Evolutionary conservation across 371 early-diverging fungal species (phyloP).

Genomic region (Syncephalis plumigaleata): DNA sequence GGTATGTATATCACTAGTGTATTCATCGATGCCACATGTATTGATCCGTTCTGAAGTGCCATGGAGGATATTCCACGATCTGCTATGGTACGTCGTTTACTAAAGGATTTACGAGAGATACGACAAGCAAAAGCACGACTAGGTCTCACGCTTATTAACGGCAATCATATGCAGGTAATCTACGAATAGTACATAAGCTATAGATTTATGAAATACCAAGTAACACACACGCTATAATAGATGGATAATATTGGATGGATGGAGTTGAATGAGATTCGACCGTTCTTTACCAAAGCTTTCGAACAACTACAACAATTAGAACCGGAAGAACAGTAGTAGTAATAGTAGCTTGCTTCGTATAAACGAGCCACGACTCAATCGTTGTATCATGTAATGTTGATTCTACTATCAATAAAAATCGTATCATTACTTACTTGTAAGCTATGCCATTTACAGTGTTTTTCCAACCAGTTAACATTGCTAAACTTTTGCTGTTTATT

Average conservation of each 20-base stretch:
- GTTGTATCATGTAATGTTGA: no score
- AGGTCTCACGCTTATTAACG: constrained; percentile 46
- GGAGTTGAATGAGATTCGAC: constrained; percentile 82
- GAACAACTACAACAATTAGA: constrained; percentile 34
- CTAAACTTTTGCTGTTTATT: no score
- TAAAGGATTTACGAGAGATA: constrained; percentile 74
- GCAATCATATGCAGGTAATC: constrained; percentile 43
- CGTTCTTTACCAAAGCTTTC: constrained; percentile 64
- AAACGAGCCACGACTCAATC: no score
- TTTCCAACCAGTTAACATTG: no score
- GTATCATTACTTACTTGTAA: no score
- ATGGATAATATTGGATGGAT: constrained; percentile 66
- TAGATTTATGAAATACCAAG: background rate
- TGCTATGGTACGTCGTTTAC: constrained; percentile 39
- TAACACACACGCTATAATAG: constrained; percentile 11
- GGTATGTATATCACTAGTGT: constrained; percentile 18
- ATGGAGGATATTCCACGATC: constrained; percentile 62
- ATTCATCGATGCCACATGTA: no score
- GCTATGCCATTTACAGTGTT: no score
- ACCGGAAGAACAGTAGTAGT: constrained; percentile 3
- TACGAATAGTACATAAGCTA: background rate
- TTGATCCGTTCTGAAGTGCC: constrained; percentile 25
- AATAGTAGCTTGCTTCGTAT: no score
- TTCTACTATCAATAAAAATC: no score
- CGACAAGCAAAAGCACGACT: constrained; percentile 60